Conservation (phyloP, 164 flowering plant species). For the Saururus chinensis region DNA sequence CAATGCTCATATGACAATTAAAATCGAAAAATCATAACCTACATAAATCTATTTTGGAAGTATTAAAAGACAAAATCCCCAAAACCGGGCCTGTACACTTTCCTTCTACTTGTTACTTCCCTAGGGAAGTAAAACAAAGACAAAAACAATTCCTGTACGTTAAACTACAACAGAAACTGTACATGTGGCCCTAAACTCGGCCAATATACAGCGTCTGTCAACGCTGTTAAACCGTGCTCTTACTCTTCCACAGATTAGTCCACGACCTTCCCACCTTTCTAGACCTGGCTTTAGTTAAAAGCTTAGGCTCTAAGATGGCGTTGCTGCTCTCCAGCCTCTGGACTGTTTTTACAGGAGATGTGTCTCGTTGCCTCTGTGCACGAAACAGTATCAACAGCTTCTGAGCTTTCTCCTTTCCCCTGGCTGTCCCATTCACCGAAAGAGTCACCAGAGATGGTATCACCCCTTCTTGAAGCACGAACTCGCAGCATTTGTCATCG, state of each 20-base stretch:
- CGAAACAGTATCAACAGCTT: conserved; percentile 79
- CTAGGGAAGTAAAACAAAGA: too few relatives aligned
- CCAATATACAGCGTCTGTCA: conserved; percentile 5
- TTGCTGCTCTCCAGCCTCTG: conserved; percentile 15
- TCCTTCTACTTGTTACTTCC: too few relatives aligned
- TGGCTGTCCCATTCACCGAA: conserved; percentile 72
- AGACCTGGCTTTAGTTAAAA: conserved; percentile 41
- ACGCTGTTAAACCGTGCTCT: conserved; percentile 54
- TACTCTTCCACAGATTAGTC: conserved; percentile 58
- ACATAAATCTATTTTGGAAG: too few relatives aligned
- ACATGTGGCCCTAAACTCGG: conserved; percentile 13
- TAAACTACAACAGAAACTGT: conserved; percentile 14
- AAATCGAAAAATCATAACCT: too few relatives aligned
- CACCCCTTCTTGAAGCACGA: conserved; percentile 89
- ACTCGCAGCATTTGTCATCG: conserved; percentile 50
- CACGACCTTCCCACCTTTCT: conserved; percentile 41
- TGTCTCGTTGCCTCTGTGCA: conserved; percentile 74
- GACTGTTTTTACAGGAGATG: conserved; percentile 22
- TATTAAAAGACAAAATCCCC: too few relatives aligned
- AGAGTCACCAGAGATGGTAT: conserved; percentile 85
- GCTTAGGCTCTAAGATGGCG: conserved; percentile 27
- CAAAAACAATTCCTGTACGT: too few relatives aligned
- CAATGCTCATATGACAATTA: too few relatives aligned
- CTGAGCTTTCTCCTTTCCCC: conserved; percentile 88
- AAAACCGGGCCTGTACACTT: too few relatives aligned